Percentiles rank a stretch among this genome's conserved stretches.
Conservation (phyloP, 768 basidiomycete genomes). For the Zangia roseola region DNA sequence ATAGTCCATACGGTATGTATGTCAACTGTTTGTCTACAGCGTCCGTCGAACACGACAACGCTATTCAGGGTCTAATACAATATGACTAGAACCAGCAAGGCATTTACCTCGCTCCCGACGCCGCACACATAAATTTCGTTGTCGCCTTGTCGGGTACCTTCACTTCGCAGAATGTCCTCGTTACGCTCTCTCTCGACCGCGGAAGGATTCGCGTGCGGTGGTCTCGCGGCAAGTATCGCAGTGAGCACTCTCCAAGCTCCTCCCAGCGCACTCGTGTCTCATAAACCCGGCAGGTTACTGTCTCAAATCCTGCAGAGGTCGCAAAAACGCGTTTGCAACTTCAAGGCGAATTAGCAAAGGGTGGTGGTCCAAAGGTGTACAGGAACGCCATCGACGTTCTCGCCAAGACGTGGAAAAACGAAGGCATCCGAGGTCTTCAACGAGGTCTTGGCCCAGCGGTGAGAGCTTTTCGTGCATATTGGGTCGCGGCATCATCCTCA, state of each 20-base stretch:
- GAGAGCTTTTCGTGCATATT: slow-evolving; percentile 25
- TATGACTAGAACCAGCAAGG: too few species aligned
- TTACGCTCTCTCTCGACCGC: slow-evolving; percentile 52
- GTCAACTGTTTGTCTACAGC: too few species aligned
- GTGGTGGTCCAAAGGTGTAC: slow-evolving; percentile 73
- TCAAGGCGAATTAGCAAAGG: slow-evolving; percentile 89
- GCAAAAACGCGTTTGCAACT: slow-evolving; percentile 95
- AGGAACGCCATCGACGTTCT: slow-evolving; percentile 86
- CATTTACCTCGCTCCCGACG: neutral
- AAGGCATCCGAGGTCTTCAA: slow-evolving; percentile 90
- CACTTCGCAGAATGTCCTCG: slow-evolving; percentile 15
- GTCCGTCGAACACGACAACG: too few species aligned
- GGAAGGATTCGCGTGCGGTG: slow-evolving; percentile 88
- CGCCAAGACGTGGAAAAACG: slow-evolving; percentile 83
- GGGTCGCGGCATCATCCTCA: slow-evolving; percentile 8
- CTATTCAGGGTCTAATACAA: too few species aligned
- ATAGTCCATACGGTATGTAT: too few species aligned
- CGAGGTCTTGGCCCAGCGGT: slow-evolving; percentile 90
- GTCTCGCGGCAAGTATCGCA: slow-evolving; percentile 87
- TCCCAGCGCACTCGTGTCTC: slow-evolving; percentile 6
- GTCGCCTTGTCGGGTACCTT: neutral
- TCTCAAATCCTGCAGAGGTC: slow-evolving; percentile 72
- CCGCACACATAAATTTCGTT: slow-evolving; percentile 5
- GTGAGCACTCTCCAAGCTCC: slow-evolving; percentile 39
- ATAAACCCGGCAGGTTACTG: slow-evolving; percentile 56